Percentiles rank a stretch among this genome's conserved stretches.
Conservation (phyloP, 1,284 basidiomycete genomes). For the Tilletia caries region DNA sequence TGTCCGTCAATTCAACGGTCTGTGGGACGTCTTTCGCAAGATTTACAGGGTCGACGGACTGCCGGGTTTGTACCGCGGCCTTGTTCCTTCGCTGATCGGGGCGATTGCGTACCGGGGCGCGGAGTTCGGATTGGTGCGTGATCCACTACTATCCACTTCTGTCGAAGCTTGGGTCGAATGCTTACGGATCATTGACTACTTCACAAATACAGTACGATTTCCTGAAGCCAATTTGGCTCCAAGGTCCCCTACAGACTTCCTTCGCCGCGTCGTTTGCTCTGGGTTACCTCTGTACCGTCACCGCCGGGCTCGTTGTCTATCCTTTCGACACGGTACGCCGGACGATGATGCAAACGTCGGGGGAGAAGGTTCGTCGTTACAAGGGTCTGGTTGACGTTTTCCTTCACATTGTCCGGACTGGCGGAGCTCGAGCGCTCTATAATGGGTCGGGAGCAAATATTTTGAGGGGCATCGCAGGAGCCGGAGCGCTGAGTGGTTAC, state of each 20-base stretch:
- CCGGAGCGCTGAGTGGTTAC: conserved; percentile 15
- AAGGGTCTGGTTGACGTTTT: conserved; percentile 60
- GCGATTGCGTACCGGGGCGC: conserved; percentile 91
- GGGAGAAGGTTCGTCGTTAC: conserved; percentile 31
- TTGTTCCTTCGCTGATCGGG: conserved; percentile 88
- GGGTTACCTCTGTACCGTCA: conserved; percentile 90
- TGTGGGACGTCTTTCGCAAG: conserved; percentile 75
- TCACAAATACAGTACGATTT: conserved; percentile 36
- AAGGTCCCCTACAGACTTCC: conserved; percentile 79
- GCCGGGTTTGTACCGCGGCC: conserved; percentile 78
- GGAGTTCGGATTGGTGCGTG: conserved; percentile 63
- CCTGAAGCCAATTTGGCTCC: conserved; percentile 78
- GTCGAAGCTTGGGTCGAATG: neutral
- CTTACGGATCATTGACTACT: conserved; percentile 17
- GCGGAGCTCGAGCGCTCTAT: conserved; percentile 80
- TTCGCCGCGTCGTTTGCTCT: conserved; percentile 87
- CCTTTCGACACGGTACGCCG: conserved; percentile 86
- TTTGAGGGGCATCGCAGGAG: conserved; percentile 12
- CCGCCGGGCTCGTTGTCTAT: conserved; percentile 91
- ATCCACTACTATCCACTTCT: too few relatives aligned
- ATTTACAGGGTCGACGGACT: conserved; percentile 64
- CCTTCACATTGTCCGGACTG: conserved; percentile 73
- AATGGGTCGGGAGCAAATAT: conserved; percentile 63
- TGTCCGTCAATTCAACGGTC: conserved; percentile 92
- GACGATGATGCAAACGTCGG: conserved; percentile 66